Evolutionary conservation across 768 basidiomycete species (phyloP).

Genomic region (Boletellus sp.): DNA sequence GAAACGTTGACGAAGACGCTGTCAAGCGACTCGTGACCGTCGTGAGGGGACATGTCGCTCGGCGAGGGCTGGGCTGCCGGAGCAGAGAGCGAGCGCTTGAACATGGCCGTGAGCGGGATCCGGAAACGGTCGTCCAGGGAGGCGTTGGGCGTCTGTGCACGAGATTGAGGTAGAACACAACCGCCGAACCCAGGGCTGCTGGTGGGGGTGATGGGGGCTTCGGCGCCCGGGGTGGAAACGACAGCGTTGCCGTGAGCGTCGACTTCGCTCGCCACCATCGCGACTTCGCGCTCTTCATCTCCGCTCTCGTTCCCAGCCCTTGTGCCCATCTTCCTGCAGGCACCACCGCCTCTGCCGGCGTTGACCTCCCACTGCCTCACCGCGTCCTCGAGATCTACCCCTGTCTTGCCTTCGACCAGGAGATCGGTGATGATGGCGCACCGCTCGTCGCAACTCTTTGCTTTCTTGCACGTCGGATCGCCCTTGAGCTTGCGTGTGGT

Average conservation of each 20-base stretch:
- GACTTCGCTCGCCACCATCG: constrained; percentile 13
- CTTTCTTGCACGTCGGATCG: constrained; percentile 28
- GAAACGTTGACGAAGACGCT: constrained; percentile 31
- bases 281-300: constrained; percentile 23
- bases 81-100: constrained; percentile 60
- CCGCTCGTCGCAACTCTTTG: constrained; percentile 45
- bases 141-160: constrained; percentile 30
- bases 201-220: neutral
- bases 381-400: constrained; percentile 56
- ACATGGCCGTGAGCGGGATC: constrained; percentile 60
- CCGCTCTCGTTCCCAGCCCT: constrained; percentile 14
- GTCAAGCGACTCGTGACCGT: constrained; percentile 23
- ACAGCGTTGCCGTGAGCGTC: constrained; percentile 5
- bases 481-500: constrained; percentile 27
- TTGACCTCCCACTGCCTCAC: constrained; percentile 47
- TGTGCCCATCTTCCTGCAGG: neutral
- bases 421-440: constrained; percentile 65
- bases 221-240: neutral
- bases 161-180: constrained; percentile 10
- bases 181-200: constrained; percentile 3
- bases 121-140: constrained; percentile 33
- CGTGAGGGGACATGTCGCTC: constrained; percentile 10
- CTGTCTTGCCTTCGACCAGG: constrained; percentile 63
- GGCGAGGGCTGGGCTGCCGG: constrained; percentile 35
- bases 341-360: constrained; percentile 1